These are phyloP conservation scores for Penicillium palitans DNA, from an alignment of 2,329 filamentous ascomycete species.

Conservation along the genomic window DNA sequence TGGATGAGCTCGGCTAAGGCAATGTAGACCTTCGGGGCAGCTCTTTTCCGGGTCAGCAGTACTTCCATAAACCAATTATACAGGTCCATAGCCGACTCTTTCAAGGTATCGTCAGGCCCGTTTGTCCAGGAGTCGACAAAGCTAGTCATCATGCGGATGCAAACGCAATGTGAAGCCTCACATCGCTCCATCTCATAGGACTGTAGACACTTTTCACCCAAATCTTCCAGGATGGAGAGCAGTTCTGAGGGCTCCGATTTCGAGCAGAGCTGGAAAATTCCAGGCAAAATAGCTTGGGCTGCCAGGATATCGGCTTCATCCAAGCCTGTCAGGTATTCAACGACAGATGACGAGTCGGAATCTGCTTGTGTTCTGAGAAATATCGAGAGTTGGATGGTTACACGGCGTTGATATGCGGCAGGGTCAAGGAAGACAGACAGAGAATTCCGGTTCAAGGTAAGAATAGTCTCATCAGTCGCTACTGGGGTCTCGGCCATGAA, in stretches of 20 bases:
- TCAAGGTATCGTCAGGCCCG: constrained; percentile 57
- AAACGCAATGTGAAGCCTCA: constrained; percentile 69
- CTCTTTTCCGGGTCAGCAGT: constrained; percentile 65
- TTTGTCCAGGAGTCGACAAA: constrained; percentile 65
- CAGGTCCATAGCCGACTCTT: constrained; percentile 68
- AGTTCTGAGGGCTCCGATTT: constrained; percentile 38
- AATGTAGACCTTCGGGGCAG: constrained; percentile 69
- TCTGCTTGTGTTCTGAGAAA: constrained; percentile 24
- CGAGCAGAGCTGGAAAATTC: constrained; percentile 33
- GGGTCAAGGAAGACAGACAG: constrained; percentile 33
- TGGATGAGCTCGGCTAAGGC: constrained; percentile 69
- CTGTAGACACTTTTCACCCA: constrained; percentile 52
- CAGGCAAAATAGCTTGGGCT: constrained; percentile 32
- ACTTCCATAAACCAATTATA: constrained; percentile 75
- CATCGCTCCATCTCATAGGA: constrained; percentile 67
- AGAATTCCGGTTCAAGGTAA: constrained; percentile 36
- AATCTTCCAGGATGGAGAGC: constrained; percentile 48
- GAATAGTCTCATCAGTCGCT: constrained; percentile 25
- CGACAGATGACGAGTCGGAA: constrained; percentile 18
- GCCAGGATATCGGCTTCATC: constrained; percentile 42
- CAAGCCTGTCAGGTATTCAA: constrained; percentile 40
- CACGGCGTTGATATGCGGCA: constrained; percentile 38
- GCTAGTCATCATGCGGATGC: constrained; percentile 66
- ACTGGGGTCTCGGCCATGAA: constrained; percentile 31
- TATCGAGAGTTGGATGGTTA: constrained; percentile 38